phyloP scores from a whole-genome alignment of 306 rosid species.

The Boehmeria nivea region DNA sequence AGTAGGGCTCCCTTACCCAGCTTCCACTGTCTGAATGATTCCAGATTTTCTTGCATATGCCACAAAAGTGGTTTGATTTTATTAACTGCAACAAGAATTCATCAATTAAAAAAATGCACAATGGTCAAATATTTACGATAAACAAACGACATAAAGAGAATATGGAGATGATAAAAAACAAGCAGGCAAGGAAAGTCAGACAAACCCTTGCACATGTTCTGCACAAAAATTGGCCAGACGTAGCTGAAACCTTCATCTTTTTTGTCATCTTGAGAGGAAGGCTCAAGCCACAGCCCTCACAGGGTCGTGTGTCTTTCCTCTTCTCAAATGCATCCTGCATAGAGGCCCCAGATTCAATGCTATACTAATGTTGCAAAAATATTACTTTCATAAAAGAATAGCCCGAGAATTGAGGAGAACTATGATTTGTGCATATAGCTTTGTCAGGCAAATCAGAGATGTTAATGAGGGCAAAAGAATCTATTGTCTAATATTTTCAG shows the following conservation, averaged over 20 bases:
- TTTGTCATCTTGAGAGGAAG: slow-evolving; percentile 56
- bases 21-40: slow-evolving; percentile 94
- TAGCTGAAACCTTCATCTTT: slow-evolving; percentile 45
- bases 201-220: slow-evolving; percentile 85
- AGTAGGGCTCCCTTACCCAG: slow-evolving; percentile 76
- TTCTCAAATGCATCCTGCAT: slow-evolving; percentile 54
- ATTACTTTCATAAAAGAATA: too few relatives aligned
- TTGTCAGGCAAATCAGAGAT: too few relatives aligned
- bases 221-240: slow-evolving; percentile 61
- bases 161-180: neutral
- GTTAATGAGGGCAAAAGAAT: neutral
- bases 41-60: slow-evolving; percentile 95
- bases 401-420: too few relatives aligned
- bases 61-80: slow-evolving; percentile 87
- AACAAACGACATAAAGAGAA: neutral
- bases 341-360: slow-evolving; percentile 22
- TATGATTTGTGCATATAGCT: too few relatives aligned
- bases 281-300: slow-evolving; percentile 72
- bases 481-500: too few relatives aligned
- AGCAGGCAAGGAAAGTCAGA: slow-evolving; percentile 28
- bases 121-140: slow-evolving; percentile 20
- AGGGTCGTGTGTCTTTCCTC: slow-evolving; percentile 48
- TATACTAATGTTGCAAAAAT: too few relatives aligned
- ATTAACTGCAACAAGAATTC: slow-evolving; percentile 51
- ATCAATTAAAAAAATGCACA: slow-evolving; percentile 8